Evolutionary conservation across 164 flowering plant genomes (phyloP), one percentile per base, ranked within the genome.

Genomic region (Vitis rotundifolia): DNA sequence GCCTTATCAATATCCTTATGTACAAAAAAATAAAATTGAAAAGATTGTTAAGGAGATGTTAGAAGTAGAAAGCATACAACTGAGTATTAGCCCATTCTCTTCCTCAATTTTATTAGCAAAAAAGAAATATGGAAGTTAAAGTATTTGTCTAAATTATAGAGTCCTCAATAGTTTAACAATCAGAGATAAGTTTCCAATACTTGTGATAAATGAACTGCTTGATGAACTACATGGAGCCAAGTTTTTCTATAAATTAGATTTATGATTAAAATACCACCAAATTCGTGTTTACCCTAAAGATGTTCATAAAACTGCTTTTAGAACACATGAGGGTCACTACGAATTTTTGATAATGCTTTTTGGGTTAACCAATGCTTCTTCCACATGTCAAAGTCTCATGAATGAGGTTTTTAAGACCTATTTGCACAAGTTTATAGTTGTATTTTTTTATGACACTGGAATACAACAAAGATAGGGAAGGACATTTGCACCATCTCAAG

Each of bases 301-400:
- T 12, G 13, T 44, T 26, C 12, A 53, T 1, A 70, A 70, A 52
- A 70, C 67, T 0, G 44, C 67, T 2, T 70, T 54, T 19, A 5
- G 73, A n/a, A 63, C 67, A 3, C 67, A 63, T 19, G 18, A 49
- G 0, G 71, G 56, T 1, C 57, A 49, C n/a, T 69, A 59, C 28
- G 56, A 69, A 48, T 70, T 61, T 9, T n/a, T 50, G 1, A 67
- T 70, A 0, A 70, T 51, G 73, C 73, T 59, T 26, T 70, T 70
- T 51, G 73, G 73, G 0, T 15, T 70, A 5, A 62, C 61, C 2
- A 70, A 70, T 48, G 73, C 67, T 0, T 67, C 73, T 22, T 8
- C 52, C 7, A 62, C 67, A 8, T 70, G 62, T 11, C 31, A 70
- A 53, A 12, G 29, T 29, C 37, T 61, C 10, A 44, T 15, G 31